A percentile compares a stretch with the other conserved stretches of the same genome.
Conservation (phyloP, 805 yeast genomes). For the Schwanniomyces pseudopolymorphus region DNA sequence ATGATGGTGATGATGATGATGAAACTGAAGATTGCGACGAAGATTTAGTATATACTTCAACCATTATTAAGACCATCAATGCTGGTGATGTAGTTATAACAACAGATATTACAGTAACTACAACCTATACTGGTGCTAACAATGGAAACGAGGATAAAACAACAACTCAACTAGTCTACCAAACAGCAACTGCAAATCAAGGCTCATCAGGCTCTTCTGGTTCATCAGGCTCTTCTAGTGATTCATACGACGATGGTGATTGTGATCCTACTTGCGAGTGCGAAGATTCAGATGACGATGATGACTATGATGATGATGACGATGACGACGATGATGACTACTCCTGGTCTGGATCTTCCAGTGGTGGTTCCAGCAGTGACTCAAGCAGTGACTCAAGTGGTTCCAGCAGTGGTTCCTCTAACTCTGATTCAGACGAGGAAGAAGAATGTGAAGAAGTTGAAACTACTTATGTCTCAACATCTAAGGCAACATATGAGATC, state of each 20-base stretch:
- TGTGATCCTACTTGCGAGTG: conserved; percentile 11
- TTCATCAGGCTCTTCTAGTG: conserved; percentile 1
- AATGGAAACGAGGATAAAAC: conserved; percentile 1
- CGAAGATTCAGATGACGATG: conserved; percentile 12
- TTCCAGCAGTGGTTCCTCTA: background rate
- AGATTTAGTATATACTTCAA: background rate
- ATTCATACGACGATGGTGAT: background rate
- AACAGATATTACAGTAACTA: conserved; percentile 2
- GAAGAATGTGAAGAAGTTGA: conserved; percentile 9
- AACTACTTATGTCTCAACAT: background rate
- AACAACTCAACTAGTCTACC: background rate
- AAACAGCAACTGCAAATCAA: background rate
- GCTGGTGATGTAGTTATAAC: conserved; percentile 1
- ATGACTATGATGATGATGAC: conserved; percentile 13
- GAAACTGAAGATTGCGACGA: conserved; percentile 11
- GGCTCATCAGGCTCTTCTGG: conserved; percentile 1
- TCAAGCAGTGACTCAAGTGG: background rate
- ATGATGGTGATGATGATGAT: conserved; percentile 6
- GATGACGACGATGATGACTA: conserved; percentile 8
- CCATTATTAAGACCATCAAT: background rate
- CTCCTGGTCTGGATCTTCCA: conserved; percentile 8
- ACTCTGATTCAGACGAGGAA: conserved; percentile 1
- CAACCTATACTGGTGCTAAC: background rate
- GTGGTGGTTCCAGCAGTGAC: background rate
- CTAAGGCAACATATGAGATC: background rate